Evolutionary conservation across 1,284 basidiomycete species (phyloP), one percentile per base, ranked within the genome.

Genomic region (Austropuccinia psidii): DNA sequence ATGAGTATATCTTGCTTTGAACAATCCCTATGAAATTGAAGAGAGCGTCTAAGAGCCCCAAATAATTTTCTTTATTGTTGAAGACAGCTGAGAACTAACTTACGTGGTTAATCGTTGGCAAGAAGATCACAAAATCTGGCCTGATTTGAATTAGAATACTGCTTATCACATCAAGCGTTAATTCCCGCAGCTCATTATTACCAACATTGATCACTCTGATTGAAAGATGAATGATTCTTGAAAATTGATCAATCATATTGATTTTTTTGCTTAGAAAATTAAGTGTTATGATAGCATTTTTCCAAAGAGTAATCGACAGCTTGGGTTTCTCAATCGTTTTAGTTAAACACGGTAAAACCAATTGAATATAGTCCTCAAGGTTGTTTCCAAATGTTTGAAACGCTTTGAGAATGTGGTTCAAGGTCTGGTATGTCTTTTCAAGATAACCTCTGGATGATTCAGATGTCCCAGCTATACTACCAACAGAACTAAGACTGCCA

Each of bases 211-310:
- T 83, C 4, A 97, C 90, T 55, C 96, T 87, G 47, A 94, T 89
- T 17, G 98, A 85, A 1, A 96, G 95, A 79, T 98, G 96, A 29
- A 99, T 91, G 78, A 98, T 97, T 57, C 95, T 87, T 21, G 93
- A 96, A 8, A 95, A 93, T 78, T 98, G 94, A 79, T 98, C 96
- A n/a, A 91, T 94, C 80, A 99, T 97, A 82, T 98, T 98, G 78
- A 98, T 93, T 76, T 95, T 88, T 76, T 89, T 86, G 17, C 93
- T 93, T 21, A 99, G 83, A 35, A 91, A 90, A 54, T 93, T 93
- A 21, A 98, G 90, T 0, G 93, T 95, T 76, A 90, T 87, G 60
- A 98, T 90, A 0, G 95, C 94, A 57, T 89, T 87, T 81, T 91
- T 93, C 52, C 95, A 88, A 57, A 98, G 83, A 35, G 86, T 83